Evolutionary conservation across 2,329 filamentous ascomycete genomes (phyloP).

Genomic region (Aspergillus brunneoviolaceus): DNA sequence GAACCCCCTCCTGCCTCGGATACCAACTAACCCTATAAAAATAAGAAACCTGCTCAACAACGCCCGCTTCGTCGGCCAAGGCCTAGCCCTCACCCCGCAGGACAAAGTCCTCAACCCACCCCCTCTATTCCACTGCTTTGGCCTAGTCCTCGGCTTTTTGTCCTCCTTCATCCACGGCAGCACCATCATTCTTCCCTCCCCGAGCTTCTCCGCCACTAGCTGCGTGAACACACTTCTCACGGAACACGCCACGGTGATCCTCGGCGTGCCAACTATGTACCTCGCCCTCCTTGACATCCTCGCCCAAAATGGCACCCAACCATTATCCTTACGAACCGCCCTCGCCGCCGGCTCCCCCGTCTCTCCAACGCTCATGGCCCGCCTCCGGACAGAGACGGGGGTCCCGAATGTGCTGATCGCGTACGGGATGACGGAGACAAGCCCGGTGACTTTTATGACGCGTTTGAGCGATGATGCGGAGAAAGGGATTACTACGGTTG

Average conservation of each 20-base stretch:
- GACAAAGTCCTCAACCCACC: conserved; percentile 74
- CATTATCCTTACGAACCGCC: conserved; percentile 65
- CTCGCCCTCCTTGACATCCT: conserved; percentile 71
- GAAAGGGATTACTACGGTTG: conserved; percentile 70
- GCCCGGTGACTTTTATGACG: conserved; percentile 68
- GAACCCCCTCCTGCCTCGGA: no score
- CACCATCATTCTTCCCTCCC: conserved; percentile 75
- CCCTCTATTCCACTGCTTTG: conserved; percentile 59
- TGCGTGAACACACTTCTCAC: conserved; percentile 52
- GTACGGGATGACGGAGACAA: conserved; percentile 93
- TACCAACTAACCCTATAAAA: no score
- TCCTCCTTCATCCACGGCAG: conserved; percentile 40
- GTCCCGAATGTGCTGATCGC: conserved; percentile 79
- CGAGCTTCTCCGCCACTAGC: conserved; percentile 65
- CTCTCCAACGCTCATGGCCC: conserved; percentile 64
- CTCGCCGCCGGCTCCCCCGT: conserved; percentile 81
- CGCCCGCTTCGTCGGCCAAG: conserved; percentile 73
- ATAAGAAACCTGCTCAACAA: conserved; percentile 62
- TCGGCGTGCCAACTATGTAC: conserved; percentile 92
- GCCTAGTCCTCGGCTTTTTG: conserved; percentile 43
- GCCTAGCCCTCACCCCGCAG: conserved; percentile 62
- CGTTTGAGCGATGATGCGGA: conserved; percentile 62
- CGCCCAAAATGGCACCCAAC: conserved; percentile 47
- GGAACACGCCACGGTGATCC: conserved; percentile 63
- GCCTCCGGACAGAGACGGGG: conserved; percentile 67